These are phyloP conservation scores for Blastobotrys illinoisensis DNA, from an alignment of 1,139 yeast species.

Conservation along the genomic window DNA sequence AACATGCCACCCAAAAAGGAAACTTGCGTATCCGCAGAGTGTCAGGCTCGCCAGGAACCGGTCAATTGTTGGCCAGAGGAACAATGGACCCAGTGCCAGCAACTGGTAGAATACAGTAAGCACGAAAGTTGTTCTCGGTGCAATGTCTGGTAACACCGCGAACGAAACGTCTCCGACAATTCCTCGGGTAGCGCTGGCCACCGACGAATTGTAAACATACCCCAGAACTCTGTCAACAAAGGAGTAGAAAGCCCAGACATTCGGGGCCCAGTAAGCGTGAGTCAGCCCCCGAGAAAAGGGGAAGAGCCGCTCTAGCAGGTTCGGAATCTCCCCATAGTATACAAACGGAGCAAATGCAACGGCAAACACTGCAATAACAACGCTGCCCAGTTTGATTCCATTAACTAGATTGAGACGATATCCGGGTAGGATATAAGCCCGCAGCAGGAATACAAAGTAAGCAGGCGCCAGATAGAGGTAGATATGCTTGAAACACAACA, in stretches of 20 bases:
- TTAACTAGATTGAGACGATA: conserved; percentile 44
- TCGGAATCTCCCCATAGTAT: conserved; percentile 57
- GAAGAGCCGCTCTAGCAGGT: conserved; percentile 64
- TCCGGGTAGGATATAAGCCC: conserved; percentile 57
- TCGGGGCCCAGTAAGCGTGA: conserved; percentile 99
- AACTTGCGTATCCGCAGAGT: conserved; percentile 86
- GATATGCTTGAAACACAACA: conserved; percentile 90
- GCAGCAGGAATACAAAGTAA: conserved; percentile 69
- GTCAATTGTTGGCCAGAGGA: conserved; percentile 67
- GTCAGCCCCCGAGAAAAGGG: conserved; percentile 95
- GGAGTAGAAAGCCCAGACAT: conserved; percentile 91
- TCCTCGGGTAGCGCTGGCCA: conserved; percentile 63
- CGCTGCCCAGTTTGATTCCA: conserved; percentile 53
- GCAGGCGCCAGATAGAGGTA: conserved; percentile 94
- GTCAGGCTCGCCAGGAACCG: conserved; percentile 81
- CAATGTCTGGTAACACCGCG: conserved; percentile 69
- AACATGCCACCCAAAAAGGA: conserved; percentile 97
- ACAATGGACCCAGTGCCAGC: conserved; percentile 65
- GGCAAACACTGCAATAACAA: conserved; percentile 58
- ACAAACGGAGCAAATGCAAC: conserved; percentile 80
- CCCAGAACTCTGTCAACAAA: conserved; percentile 73
- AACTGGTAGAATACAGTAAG: conserved; percentile 78
- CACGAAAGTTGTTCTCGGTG: conserved; percentile 71
- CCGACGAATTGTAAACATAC: conserved; percentile 34
- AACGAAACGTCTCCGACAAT: conserved; percentile 87